Evolutionary conservation across 345 rosid species (phyloP), one percentile per base, ranked within the genome.

Genomic region (Populus pruinosa): DNA sequence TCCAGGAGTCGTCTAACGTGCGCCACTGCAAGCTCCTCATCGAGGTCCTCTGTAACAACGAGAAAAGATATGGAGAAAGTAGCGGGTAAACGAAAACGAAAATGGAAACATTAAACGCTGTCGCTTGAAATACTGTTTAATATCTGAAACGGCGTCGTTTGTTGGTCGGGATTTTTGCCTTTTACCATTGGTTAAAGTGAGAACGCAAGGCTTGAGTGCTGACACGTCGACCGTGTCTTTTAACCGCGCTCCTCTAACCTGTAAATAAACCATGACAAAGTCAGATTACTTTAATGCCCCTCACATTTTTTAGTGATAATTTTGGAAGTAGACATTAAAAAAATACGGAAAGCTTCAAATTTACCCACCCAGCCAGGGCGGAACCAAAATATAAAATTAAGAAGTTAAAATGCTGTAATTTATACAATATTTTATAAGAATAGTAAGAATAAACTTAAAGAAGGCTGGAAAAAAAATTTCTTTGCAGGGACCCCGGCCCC

Each of bases 1-100:
- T 96, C 99, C 77, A 93, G 93, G 62, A 93, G 73, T 67, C 98
- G 97, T 79, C 99, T 83, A 70, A 96, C 91, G 85, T 96, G 98
- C 87, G 88, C 97, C 93, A 81, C 88, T 16, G 95, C 92, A 2
- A 81, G 87, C 84, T 85, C 97, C 62, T 93, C 99, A 81, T 91
- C 84, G 87, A 92, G 91, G 70, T 87, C 93, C 90, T 92, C 98
- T 93, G 94, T 43, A 38, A n/a, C 76, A 21, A 5, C 70, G 63
- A 59, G 35, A 77, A 62, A 66, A 16, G 47, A 38, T 14, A 53
- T 4, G 5, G 31, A n/a, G 23, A 23, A 18, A 8, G 21, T 72
- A 18, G 14, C 31, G 12, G 44, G 44, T 10, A 9, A 12, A 41
- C 44, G 12, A 0, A 41, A 2, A 13, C 2, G 1, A 2, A 47